phyloP scores from a whole-genome alignment of 345 rosid genomes.

The Bretschneidera sinensis region DNA sequence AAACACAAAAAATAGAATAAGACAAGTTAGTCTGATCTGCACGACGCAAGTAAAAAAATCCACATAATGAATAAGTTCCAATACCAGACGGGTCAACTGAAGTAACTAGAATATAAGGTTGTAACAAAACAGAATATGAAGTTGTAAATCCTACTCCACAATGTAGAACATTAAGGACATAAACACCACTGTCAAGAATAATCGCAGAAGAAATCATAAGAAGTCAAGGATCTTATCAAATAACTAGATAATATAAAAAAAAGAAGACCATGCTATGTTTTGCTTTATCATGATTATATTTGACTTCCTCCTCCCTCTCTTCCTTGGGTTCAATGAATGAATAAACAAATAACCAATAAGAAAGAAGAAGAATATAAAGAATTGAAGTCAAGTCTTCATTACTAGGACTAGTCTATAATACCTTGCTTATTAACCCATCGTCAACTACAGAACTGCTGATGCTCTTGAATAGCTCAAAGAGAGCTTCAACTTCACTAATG shows the following conservation, averaged over 20 bases:
- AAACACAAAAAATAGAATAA: neutral
- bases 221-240: neutral
- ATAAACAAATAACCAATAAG: too few species aligned
- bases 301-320: neutral
- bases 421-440: constrained; percentile 97
- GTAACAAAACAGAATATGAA: too few species aligned
- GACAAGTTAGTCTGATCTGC: neutral
- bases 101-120: too few species aligned
- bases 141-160: neutral
- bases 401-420: constrained; percentile 14
- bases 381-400: too few species aligned
- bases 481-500: constrained; percentile 98
- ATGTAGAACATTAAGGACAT: neutral
- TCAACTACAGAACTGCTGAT: constrained; percentile 94
- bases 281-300: too few species aligned
- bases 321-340: neutral
- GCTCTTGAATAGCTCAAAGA: constrained; percentile 93
- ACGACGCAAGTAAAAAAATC: neutral
- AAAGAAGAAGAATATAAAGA: neutral
- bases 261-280: too few species aligned
- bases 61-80: neutral
- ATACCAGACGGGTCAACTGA: neutral
- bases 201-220: neutral
- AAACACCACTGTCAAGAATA: neutral
- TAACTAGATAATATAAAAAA: neutral